Base-by-base conservation (phyloP, 306 rosid genomes). In the Inga oerstediana region DNA sequence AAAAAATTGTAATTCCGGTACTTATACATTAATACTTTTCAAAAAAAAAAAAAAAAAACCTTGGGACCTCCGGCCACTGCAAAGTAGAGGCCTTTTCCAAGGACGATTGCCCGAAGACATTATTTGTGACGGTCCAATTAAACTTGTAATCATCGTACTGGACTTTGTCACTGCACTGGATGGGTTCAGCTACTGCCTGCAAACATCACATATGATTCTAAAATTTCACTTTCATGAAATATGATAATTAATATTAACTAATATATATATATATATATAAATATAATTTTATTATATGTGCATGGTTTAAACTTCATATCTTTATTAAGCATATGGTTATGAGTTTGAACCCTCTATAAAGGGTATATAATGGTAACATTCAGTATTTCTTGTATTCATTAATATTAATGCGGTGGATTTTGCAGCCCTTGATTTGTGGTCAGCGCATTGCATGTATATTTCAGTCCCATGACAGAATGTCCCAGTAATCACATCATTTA, bases 121-220 rank as follows among this genome's bases (percentile, higher is more conserved):
- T 59, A 88, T 78, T 70, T 92, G 91, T 35, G 59, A 49, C 10
- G 94, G 94, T 9, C 94, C 97, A 65, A 92, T 88, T 82, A 92
- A 45, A 20, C 76, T 90, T 4, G 97, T 69, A 39, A 92, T 84
- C 6, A 64, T 61, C 41, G 82, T 72, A 82, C 97, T 92, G 56
- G 91, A 85, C n/a, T 86, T 90, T 44, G 35, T 62, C 58, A 77
- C 0, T 54, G 89, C 85, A 58, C 86, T 68, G 85, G 14, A 89
- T n/a, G 74, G 76, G 88, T 83, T 80, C 79, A 44, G 90, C 93
- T 37, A 76, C 89, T 43, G 59, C 89, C 95, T 91, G 75, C 56
- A 81, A 46, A 46, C 2, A 48, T 48, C 52, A 48, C 17, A 10
- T 48, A 46, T 49, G 54, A 49, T 49, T 49, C 16, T 2, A 16